A percentile compares a stretch with the other conserved stretches of the same genome.
phyloP scores from a whole-genome alignment of 1,284 basidiomycete genomes.

The Spongispora temasekensis region DNA sequence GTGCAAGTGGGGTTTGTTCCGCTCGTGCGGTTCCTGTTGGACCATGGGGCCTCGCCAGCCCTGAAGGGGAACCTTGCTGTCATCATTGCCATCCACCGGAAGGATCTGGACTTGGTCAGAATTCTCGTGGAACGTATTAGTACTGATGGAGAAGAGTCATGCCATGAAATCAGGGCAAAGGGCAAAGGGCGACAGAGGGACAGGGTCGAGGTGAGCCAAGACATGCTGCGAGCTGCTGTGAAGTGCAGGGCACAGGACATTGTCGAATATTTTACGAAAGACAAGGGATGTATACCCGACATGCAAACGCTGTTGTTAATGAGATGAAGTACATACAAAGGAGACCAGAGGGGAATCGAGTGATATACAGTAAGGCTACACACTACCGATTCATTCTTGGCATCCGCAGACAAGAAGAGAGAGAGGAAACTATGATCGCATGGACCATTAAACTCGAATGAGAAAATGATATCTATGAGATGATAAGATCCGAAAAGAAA shows the following conservation, averaged over 20 bases:
- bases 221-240: conserved; percentile 67
- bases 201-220: conserved; percentile 53
- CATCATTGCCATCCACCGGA: conserved; percentile 71
- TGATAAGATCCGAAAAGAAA: conserved; percentile 1
- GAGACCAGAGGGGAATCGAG: too few species aligned
- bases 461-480: conserved; percentile 12
- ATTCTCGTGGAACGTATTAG: conserved; percentile 69
- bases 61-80: conserved; percentile 64
- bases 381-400: too few species aligned
- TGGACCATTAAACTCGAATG: conserved; percentile 9
- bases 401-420: conserved; percentile 11
- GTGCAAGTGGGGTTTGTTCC: conserved; percentile 64
- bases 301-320: conserved; percentile 63
- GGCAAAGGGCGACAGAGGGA: conserved; percentile 60
- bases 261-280: conserved; percentile 69
- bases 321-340: conserved; percentile 21
- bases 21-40: conserved; percentile 69
- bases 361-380: too few species aligned
- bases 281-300: conserved; percentile 76
- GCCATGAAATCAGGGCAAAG: conserved; percentile 14
- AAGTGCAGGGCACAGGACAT: conserved; percentile 65
- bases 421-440: conserved; percentile 6
- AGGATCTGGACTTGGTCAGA: conserved; percentile 67
- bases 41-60: conserved; percentile 68
- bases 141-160: conserved; percentile 24